Evolutionary conservation across 1,139 yeast species (phyloP).

Genomic region (Suhomyces chickasaworum): DNA sequence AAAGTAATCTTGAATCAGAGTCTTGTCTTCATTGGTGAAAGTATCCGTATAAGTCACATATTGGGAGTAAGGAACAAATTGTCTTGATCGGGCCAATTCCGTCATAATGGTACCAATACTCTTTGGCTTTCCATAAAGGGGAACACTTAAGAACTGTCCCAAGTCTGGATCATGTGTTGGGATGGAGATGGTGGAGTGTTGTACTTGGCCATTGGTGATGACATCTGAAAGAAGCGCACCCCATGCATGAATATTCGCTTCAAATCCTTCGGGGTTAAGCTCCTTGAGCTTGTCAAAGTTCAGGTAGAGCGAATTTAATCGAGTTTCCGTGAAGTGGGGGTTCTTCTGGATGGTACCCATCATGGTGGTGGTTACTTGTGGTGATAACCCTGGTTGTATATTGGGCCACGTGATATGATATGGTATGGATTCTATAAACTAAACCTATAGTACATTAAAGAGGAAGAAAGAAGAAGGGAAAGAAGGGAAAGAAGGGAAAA

Average conservation of each 20-base stretch:
- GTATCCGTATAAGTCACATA: conserved; percentile 2
- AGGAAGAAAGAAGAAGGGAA: neutral
- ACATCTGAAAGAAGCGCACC: conserved; percentile 27
- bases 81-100: conserved; percentile 27
- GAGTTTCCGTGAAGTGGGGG: conserved; percentile 43
- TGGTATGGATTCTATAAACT: neutral
- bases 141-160: conserved; percentile 24
- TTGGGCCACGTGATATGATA: neutral
- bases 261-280: conserved; percentile 66
- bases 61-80: conserved; percentile 26
- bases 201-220: conserved; percentile 19
- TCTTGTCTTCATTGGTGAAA: conserved; percentile 15
- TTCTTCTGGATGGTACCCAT: conserved; percentile 7
- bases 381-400: neutral
- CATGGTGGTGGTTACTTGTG: neutral
- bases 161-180: conserved; percentile 28
- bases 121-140: conserved; percentile 35
- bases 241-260: conserved; percentile 75
- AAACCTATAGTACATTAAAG: neutral
- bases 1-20: conserved; percentile 19
- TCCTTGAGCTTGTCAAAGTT: conserved; percentile 55
- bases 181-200: conserved; percentile 25
- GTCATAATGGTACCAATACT: conserved; percentile 26
- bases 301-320: conserved; percentile 66
- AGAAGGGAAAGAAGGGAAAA: too few species aligned